Evolutionary conservation across 495 filamentous ascomycete genomes (phyloP).

Genomic region (Ramalina peruviana): DNA sequence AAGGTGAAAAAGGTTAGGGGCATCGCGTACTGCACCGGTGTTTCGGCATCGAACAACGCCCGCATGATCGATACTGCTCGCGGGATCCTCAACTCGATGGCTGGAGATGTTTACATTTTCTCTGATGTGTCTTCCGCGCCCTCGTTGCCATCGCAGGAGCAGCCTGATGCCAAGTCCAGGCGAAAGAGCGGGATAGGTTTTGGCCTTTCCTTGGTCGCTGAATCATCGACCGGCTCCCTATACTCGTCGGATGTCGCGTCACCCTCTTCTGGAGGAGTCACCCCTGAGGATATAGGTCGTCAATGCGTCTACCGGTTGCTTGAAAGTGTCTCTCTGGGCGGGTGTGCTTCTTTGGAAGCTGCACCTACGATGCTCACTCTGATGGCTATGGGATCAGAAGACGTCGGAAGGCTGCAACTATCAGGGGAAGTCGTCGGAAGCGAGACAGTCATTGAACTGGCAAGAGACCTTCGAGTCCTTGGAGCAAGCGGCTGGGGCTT

Average conservation of each 20-base stretch:
- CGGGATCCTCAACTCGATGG: slow-evolving; percentile 73
- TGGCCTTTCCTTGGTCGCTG: slow-evolving; percentile 77
- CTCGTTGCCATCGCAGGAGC: slow-evolving; percentile 47
- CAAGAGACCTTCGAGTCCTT: slow-evolving; percentile 71
- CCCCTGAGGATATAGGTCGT: slow-evolving; percentile 82
- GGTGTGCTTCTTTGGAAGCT: slow-evolving; percentile 59
- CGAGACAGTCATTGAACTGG: slow-evolving; percentile 64
- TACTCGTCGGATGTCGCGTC: slow-evolving; percentile 79
- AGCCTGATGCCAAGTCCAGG: slow-evolving; percentile 43
- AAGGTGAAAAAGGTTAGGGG: slow-evolving; percentile 80
- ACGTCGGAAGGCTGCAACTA: slow-evolving; percentile 49
- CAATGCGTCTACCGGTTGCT: slow-evolving; percentile 80
- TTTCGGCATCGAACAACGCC: slow-evolving; percentile 81
- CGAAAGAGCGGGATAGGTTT: slow-evolving; percentile 74
- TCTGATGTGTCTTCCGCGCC: slow-evolving; percentile 64
- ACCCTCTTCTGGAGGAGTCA: slow-evolving; percentile 62
- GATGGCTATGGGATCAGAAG: slow-evolving; percentile 89
- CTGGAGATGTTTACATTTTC: slow-evolving; percentile 76
- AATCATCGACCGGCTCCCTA: slow-evolving; percentile 70
- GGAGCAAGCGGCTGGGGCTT: slow-evolving; percentile 81
- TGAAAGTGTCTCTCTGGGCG: slow-evolving; percentile 66
- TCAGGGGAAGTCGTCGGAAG: slow-evolving; percentile 62
- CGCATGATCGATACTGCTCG: slow-evolving; percentile 86
- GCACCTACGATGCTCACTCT: slow-evolving; percentile 60
- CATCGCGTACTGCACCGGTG: slow-evolving; percentile 83